Conservation (phyloP, 2,329 filamentous ascomycete genomes). For the Diaporthe sp. region DNA sequence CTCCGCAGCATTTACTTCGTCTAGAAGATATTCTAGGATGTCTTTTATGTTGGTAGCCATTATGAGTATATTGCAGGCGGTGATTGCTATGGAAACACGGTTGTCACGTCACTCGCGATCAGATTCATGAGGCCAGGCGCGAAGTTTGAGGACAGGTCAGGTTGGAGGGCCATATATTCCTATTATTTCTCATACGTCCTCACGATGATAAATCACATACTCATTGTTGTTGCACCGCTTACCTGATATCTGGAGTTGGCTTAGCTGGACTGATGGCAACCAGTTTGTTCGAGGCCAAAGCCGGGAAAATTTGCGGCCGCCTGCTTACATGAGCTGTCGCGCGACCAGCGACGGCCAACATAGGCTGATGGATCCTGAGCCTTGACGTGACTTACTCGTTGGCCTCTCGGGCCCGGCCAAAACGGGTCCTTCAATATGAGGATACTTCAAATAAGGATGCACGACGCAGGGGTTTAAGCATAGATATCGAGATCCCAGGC, state of each 20-base stretch:
- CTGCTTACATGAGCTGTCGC: conserved; percentile 4
- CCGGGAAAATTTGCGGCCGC: conserved; percentile 11
- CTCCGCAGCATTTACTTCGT: background rate
- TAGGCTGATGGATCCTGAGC: background rate
- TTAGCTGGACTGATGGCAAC: background rate
- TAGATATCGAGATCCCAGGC: conserved; percentile 7
- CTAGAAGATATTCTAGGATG: background rate
- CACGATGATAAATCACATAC: conserved; percentile 1
- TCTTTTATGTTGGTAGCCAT: conserved; percentile 19
- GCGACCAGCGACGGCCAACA: background rate
- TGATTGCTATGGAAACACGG: background rate
- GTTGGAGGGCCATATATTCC: background rate
- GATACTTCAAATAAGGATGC: background rate
- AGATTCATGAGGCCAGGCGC: background rate
- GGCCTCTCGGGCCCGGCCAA: background rate
- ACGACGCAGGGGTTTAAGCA: conserved; percentile 6
- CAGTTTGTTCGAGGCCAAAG: background rate
- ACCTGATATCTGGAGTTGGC: background rate
- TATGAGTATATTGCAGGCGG: background rate
- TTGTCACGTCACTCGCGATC: background rate
- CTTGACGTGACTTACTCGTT: conserved; percentile 22
- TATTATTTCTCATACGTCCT: background rate
- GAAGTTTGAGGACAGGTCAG: background rate
- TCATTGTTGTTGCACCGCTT: background rate
- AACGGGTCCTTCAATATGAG: background rate